These are phyloP conservation scores for Peniophora sp. DNA, from an alignment of 1,284 basidiomycete species.

Conservation along the genomic window DNA sequence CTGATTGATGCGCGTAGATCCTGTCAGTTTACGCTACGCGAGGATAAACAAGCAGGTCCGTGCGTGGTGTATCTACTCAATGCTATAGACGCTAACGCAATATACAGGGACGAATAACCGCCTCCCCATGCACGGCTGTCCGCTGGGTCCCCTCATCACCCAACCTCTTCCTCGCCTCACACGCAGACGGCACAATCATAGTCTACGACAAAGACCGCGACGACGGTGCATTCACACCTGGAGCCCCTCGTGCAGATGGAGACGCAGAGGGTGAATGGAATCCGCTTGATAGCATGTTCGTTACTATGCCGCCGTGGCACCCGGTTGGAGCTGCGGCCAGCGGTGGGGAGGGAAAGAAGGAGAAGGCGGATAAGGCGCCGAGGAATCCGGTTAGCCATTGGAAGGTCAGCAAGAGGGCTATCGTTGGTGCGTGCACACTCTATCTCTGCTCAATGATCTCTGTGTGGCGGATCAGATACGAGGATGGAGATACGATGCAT, in stretches of 20 bases:
- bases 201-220: constrained; percentile 88
- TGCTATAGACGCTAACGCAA: constrained; percentile 2
- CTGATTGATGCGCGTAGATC: constrained; percentile 45
- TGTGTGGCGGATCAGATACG: too few relatives aligned
- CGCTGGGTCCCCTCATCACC: constrained; percentile 85
- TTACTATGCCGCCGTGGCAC: constrained; percentile 80
- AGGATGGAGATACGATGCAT: too few relatives aligned
- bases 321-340: constrained; percentile 37
- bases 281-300: constrained; percentile 64
- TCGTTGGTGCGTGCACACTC: constrained; percentile 55
- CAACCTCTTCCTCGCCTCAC: constrained; percentile 84
- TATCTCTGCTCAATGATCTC: background rate
- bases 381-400: constrained; percentile 87
- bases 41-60: constrained; percentile 87
- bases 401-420: constrained; percentile 60
- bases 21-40: constrained; percentile 76
- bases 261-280: constrained; percentile 51
- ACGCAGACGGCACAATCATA: constrained; percentile 83
- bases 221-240: constrained; percentile 65
- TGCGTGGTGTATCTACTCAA: constrained; percentile 8
- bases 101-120: constrained; percentile 70
- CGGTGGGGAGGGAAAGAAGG: constrained; percentile 30
- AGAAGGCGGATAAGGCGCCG: constrained; percentile 53
- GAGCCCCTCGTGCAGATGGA: constrained; percentile 34
- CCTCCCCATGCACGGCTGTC: constrained; percentile 75